Evolutionary conservation across 2,329 filamentous ascomycete species (phyloP).

Genomic region (Cladobotryum mycophilum): DNA sequence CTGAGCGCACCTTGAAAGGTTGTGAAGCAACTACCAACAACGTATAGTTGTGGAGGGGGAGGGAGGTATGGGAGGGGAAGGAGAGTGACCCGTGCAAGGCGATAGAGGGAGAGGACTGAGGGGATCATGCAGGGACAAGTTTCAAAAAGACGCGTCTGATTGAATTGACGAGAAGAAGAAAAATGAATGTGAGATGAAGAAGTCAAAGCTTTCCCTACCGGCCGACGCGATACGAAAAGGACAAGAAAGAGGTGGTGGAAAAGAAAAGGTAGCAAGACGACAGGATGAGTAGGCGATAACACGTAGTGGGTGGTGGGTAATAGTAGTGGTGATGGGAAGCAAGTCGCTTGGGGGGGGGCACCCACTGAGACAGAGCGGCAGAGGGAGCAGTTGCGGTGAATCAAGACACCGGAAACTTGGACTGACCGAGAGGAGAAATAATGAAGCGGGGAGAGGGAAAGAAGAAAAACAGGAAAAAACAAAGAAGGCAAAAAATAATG

Average conservation of each 20-base stretch:
- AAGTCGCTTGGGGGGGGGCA: too few species aligned
- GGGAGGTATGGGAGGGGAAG: too few species aligned
- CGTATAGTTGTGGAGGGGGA: neutral
- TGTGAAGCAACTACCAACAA: neutral
- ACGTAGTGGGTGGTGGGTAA: too few species aligned
- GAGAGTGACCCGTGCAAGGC: neutral
- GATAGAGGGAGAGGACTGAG: neutral
- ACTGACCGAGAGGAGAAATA: neutral
- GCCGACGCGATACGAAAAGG: too few species aligned
- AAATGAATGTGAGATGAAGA: too few species aligned
- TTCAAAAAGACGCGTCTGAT: too few species aligned
- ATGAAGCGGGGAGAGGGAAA: neutral
- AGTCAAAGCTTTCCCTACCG: too few species aligned
- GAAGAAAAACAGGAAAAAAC: neutral
- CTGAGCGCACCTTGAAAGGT: slow-evolving; percentile 5
- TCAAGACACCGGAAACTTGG: neutral
- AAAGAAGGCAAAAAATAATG: neutral
- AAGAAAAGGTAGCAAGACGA: too few species aligned
- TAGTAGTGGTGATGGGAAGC: too few species aligned
- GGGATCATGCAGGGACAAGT: neutral
- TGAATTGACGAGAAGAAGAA: too few species aligned
- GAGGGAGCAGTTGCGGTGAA: neutral
- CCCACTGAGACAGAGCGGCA: neutral
- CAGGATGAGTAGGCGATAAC: too few species aligned
- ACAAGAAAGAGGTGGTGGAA: too few species aligned